A percentile compares a stretch with the other conserved stretches of the same genome.
Conservation (phyloP, 768 basidiomycete species). For the Clathrus columnatus region DNA sequence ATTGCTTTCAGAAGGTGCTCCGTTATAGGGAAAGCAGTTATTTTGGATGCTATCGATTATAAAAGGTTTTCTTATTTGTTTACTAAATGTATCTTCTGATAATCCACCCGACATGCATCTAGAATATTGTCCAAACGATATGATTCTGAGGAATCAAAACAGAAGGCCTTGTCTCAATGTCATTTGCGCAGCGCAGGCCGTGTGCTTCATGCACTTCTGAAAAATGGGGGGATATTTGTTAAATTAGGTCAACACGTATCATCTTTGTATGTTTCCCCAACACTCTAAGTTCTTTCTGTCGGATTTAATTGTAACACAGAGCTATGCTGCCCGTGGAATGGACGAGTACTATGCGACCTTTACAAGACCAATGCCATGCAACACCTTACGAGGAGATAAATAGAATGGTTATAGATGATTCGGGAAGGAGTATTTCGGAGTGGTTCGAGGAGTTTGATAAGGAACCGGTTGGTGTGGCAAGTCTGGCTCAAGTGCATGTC, state of each 20-base stretch:
- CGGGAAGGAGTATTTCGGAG: constrained; percentile 61
- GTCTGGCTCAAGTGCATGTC: constrained; percentile 91
- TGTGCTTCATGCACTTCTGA: constrained; percentile 73
- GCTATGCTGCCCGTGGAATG: constrained; percentile 55
- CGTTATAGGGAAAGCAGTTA: constrained; percentile 48
- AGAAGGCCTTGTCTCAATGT: constrained; percentile 60
- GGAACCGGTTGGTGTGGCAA: constrained; percentile 88
- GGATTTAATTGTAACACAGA: constrained; percentile 23
- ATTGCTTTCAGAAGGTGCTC: constrained; percentile 75
- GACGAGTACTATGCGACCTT: constrained; percentile 46
- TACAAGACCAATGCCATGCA: constrained; percentile 91
- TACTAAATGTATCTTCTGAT: background rate
- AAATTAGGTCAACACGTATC: constrained; percentile 88
- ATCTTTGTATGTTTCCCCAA: constrained; percentile 38
- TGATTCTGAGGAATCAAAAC: constrained; percentile 38
- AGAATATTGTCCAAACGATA: constrained; percentile 47
- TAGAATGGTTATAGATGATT: constrained; percentile 67
- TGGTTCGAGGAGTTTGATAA: constrained; percentile 83
- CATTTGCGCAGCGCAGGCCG: constrained; percentile 77
- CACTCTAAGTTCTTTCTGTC: constrained; percentile 11
- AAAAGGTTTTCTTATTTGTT: constrained; percentile 29
- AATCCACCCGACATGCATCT: background rate
- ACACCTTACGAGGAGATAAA: constrained; percentile 75
- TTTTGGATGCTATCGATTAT: constrained; percentile 61
- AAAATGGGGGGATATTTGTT: constrained; percentile 86